Evolutionary conservation across 139 green algal species (phyloP), one percentile per base, ranked within the genome.

Genomic region (Mesotaenium endlicherianum): DNA sequence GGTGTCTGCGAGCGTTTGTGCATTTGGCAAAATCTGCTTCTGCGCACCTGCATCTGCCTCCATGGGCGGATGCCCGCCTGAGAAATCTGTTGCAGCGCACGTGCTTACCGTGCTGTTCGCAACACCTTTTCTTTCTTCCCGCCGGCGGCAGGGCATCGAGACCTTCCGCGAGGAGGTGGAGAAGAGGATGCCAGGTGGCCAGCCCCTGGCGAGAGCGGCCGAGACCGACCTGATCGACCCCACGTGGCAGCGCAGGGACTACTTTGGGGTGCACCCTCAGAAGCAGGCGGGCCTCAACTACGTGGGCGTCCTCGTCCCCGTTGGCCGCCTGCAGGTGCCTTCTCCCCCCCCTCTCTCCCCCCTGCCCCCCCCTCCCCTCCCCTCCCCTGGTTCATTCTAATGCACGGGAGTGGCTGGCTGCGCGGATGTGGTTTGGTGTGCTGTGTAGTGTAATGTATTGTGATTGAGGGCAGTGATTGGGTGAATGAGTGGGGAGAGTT

Each of bases 231-330:
- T 91, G 1, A 77, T 91, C 39, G 88, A 92, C 71, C 30, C 57
- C 0, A 42, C 68, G 38, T 77, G 67, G 45, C 14, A 72, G 5
- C 71, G 89, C 2, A 47, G 89, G 17, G 68, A 57, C 44, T 90
- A 90, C 58, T 83, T 98, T 72, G 96, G 96, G 49, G 91, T 98
- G 38, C 95, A 99, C 86, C 14, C 84, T 1, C 96, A 99, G 91
- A 97, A 95, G 87, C 95, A 98, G 91, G 36, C 83, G 1, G 93
- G 93, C 11, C 59, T 95, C 40, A 90, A 72, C 72, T 96, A 89
- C 87, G 87, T 90, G 53, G 95, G 95, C 17, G 88, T 92, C 2
- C 92, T 89, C 80, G 92, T 99, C 42, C 96, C 96, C 4, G 91
- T 91, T 0, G 96, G 96, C 17, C 92, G 96, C 58, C 30, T 99